Evolutionary conservation across 2,329 filamentous ascomycete genomes (phyloP), one percentile per base, ranked within the genome.

Genomic region (Septoria linicola): DNA sequence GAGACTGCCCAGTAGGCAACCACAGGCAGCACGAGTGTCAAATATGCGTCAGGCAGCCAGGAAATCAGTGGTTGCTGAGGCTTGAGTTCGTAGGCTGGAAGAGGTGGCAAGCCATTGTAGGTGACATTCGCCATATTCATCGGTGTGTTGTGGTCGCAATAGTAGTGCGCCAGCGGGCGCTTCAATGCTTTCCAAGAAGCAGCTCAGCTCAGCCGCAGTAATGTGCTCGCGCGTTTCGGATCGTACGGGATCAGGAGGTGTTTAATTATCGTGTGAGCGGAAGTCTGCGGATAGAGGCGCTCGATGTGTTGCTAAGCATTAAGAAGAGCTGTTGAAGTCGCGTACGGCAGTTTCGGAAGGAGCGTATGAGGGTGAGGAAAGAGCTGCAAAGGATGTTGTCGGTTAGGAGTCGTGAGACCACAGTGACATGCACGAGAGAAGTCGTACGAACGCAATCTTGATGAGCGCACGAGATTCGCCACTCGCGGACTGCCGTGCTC

Each of bases 1-100:
- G 92, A 97, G 25, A 95, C 73, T 17, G 75, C 72, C 93, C 93
- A 99, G 79, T 99, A 99, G 51, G 86, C 87, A 63, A 89, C 68
- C 54, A 96, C 80, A 23, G 91, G 91, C 11, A 87, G 75, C 40
- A 91, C 70, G 53, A 95, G 77, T 39, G 87, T 82, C 21, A 96
- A 75, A 71, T 87, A 83, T 65, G 87, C 85, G 73, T 99, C 93
- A 53, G 90, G 83, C 14, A 95, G 79, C 71, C 85, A 87, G 35
- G 88, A 75, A 53, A 96, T 70, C 49, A 96, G 76, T 14, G 34
- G 6, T 36, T 36, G 31, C 31, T 34, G 31, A 6, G 31, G 31
- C 31, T 34, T 34, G 31, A 34, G 11, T n/a, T 13, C 31, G 11
- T 34, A 34, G 31, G 14, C 31, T 6, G 31, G 92, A 37, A 97